These are phyloP conservation scores for Verticillium tricorpus DNA, from an alignment of 2,329 filamentous ascomycete genomes.

Conservation along the genomic window DNA sequence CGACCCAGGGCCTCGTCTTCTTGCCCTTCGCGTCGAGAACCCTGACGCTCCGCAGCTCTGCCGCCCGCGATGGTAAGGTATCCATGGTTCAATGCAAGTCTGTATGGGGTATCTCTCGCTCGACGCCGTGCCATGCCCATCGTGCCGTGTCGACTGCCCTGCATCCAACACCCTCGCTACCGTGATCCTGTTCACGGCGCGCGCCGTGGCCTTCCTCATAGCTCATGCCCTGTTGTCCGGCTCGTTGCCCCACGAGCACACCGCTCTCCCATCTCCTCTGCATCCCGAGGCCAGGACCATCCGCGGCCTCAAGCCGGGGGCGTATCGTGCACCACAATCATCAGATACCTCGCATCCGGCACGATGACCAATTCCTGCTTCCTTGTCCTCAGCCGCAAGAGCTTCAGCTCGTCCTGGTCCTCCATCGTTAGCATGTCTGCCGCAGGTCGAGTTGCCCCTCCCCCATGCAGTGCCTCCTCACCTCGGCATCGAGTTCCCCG, in stretches of 20 bases:
- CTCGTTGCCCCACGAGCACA: too few relatives aligned
- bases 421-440: neutral
- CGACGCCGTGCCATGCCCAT: neutral
- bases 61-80: neutral
- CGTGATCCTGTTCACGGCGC: neutral
- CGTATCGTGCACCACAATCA: constrained; percentile 80
- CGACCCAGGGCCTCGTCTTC: neutral
- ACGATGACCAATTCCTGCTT: constrained; percentile 83
- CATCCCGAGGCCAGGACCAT: neutral
- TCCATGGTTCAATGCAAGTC: neutral
- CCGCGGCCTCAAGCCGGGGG: constrained; percentile 50
- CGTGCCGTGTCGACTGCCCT: neutral
- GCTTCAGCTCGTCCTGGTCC: constrained; percentile 66
- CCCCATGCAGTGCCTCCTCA: constrained; percentile 25
- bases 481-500: constrained; percentile 68
- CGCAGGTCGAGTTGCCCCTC: neutral
- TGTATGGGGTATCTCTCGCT: neutral
- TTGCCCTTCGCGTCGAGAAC: neutral
- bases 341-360: constrained; percentile 72
- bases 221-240: neutral
- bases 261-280: neutral
- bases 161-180: neutral
- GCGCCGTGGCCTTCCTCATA: neutral
- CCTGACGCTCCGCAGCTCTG: neutral
- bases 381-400: constrained; percentile 74